Evolutionary conservation across 768 basidiomycete genomes (phyloP).

Genomic region (Russula brevipes): DNA sequence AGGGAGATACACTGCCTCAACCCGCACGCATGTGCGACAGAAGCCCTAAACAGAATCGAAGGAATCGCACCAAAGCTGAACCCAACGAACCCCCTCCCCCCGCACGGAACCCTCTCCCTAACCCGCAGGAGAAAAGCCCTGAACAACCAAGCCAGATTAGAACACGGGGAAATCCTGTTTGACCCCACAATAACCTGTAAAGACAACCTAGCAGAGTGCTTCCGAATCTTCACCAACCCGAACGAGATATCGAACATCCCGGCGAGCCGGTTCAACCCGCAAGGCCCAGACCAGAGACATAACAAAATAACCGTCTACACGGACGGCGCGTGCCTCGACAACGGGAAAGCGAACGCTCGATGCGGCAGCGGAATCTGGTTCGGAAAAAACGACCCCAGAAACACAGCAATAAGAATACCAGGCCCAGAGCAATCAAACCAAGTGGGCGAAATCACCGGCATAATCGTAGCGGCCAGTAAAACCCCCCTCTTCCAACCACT

Average conservation of each 20-base stretch:
- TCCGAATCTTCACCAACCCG: neutral
- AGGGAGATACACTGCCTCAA: too few relatives aligned
- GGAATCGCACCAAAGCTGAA: neutral
- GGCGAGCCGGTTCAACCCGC: accelerated
- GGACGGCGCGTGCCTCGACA: neutral
- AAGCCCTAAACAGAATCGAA: neutral
- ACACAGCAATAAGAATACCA: neutral
- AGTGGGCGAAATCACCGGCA: neutral
- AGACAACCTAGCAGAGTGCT: neutral
- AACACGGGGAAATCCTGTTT: neutral
- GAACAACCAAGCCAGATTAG: neutral
- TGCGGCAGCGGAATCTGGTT: neutral
- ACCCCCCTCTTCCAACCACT: too few relatives aligned
- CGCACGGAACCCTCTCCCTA: too few relatives aligned
- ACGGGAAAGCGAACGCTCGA: neutral
- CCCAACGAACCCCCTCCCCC: neutral
- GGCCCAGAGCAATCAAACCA: neutral
- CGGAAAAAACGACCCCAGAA: neutral
- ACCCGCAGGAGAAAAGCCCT: neutral
- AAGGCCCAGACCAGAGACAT: too few relatives aligned
- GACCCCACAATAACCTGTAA: neutral
- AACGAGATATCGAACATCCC: neutral
- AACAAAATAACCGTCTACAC: neutral
- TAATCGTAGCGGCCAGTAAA: neutral
- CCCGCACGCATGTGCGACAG: neutral